Evolutionary conservation across 139 green algal species (phyloP), one percentile per base, ranked within the genome.

Genomic region (Chlorella sp.): DNA sequence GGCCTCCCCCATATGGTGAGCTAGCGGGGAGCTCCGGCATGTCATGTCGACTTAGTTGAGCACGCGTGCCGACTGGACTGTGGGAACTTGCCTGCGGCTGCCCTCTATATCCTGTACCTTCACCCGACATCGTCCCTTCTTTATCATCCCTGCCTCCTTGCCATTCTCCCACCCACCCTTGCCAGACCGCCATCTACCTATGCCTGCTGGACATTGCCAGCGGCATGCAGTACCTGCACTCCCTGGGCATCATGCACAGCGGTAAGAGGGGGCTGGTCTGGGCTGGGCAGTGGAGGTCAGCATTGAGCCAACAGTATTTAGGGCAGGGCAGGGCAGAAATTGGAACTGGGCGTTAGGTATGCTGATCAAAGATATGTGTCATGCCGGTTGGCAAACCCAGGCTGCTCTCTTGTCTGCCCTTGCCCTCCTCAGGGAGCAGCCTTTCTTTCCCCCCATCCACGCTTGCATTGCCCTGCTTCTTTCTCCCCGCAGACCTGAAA

Each of bases 181-280:
- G 64, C 22, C 91, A 93, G 91, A 37, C 79, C 24, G 48, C 77
- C n/a, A 79, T 91, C 75, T 86, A 85, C 53, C 89, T 86, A 1
- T 88, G 78, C 61, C 90, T 94, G 69, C 85, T 90, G 69, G 93
- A 95, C 86, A 87, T 95, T 12, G 93, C 92, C 11, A 81, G 84
- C 3, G 93, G 92, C 80, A 87, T 94, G 86, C 81, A 91, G 37
- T 94, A 95, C 92, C 90, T 95, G 36, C 93, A 95, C 91, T 82
- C 57, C 22, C 68, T 87, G 5, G 89, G 89, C 66, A 89, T 95
- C 18, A 75, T 93, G 71, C 92, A 95, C 69, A 91, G 93, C 68
- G 81, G 81, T 76, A 3, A 37, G 81, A 9, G 39, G 48, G 48
- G 48, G 48, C 48, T 16, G 48, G 48, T 5, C 48, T 16, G 48